These are phyloP conservation scores for Fraxinus velutina DNA, from an alignment of 305 asterid species.

Conservation along the genomic window DNA sequence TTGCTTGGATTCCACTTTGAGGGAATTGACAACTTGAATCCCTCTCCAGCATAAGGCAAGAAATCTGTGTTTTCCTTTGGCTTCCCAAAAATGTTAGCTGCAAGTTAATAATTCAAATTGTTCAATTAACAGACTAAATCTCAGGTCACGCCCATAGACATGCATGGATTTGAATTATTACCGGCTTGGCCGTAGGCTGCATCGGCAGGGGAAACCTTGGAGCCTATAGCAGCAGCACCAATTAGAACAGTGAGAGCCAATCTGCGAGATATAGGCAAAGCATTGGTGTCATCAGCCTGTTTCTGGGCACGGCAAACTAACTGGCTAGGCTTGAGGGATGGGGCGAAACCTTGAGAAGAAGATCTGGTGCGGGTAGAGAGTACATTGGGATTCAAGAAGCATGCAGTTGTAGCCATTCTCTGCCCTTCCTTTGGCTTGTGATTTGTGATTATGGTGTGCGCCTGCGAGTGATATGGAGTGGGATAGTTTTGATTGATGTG, in stretches of 20 bases:
- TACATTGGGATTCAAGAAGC: conserved; percentile 69
- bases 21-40: conserved; percentile 70
- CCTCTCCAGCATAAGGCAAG: conserved; percentile 52
- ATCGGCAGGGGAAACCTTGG: conserved; percentile 88
- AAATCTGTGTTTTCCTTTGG: conserved; percentile 82
- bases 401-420: conserved; percentile 70
- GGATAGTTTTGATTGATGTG: conserved; percentile 1
- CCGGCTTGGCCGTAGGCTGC: conserved; percentile 99
- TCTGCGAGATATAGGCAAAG: conserved; percentile 53
- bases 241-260: conserved; percentile 71
- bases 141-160: not conserved
- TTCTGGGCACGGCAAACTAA: not conserved
- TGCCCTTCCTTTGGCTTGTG: not conserved
- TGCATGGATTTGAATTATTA: conserved; percentile 18
- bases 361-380: conserved; percentile 44
- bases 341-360: conserved; percentile 28
- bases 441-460: not conserved
- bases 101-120: conserved; percentile 14
- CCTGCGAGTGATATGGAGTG: not conserved
- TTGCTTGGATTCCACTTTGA: conserved; percentile 96
- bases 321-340: conserved; percentile 22
- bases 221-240: conserved; percentile 75
- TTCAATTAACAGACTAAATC: not conserved
- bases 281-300: conserved; percentile 25
- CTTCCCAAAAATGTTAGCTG: conserved; percentile 89